Evolutionary conservation across 2,329 filamentous ascomycete genomes (phyloP), one percentile per base, ranked within the genome.

Genomic region (Colletotrichum sp.): DNA sequence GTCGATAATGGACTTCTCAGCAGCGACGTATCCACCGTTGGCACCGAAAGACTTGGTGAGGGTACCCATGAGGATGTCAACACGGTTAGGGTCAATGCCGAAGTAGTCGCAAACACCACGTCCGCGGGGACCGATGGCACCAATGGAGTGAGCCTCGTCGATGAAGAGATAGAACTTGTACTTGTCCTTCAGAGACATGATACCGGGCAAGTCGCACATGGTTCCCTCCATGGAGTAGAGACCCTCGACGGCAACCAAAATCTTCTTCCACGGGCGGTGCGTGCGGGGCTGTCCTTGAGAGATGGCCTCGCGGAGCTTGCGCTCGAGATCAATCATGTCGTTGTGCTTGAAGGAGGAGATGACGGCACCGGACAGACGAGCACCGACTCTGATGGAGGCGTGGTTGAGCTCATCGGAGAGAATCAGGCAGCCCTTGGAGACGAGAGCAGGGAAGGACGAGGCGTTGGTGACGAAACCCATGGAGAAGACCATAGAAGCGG

Each of bases 261-360:
- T 98, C 92, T 98, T 99, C 90, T 98, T 98, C 97, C 97, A 99
- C 2, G 97, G 97, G 34, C 97, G 94, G 85, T 99, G 97, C n/a
- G 96, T 99, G 78, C 97, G 94, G 69, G 97, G 97, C 83, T 99
- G 97, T 59, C 97, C 97, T 86, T 98, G 96, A 16, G 96, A 96
- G 82, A 99, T 98, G 78, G 93, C 94, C 83, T 98, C 96, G 56
- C 97, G 94, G 8, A 99, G 91, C 79, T 94, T 92, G 75, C 91
- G 91, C 86, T 99, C 97, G 21, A 99, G 89, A 79, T 97, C 93
- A 32, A 85, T 87, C 93, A 98, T 97, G 84, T 98, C 95, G 84
- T 99, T 99, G 89, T 99, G 97, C 89, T 96, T 97, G 90, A 98
- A 99, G 82, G 96, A 97, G 78, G 93, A 92, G 81, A 99, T 98